phyloP scores from a whole-genome alignment of 192 early-diverging fungal genomes.

The Phycomyces nitens region DNA sequence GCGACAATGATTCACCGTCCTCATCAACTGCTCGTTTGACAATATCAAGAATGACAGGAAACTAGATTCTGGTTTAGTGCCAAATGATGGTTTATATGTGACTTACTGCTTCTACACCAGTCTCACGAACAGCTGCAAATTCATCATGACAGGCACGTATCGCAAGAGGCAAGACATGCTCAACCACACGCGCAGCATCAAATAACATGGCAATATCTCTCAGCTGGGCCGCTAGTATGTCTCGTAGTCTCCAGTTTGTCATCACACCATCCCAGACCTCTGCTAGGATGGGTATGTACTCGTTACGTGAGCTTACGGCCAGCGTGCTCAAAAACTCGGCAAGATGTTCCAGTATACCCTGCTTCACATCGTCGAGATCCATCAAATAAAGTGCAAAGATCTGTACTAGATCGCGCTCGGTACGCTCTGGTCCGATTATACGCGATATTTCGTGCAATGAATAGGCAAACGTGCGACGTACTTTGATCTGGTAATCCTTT shows the following conservation, averaged over 20 bases:
- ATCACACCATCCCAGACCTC: slow-evolving; percentile 68
- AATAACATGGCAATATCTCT: slow-evolving; percentile 59
- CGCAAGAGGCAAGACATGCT: slow-evolving; percentile 63
- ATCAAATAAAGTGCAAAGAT: slow-evolving; percentile 51
- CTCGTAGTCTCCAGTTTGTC: slow-evolving; percentile 69
- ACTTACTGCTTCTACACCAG: slow-evolving; percentile 45
- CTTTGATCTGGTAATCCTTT: slow-evolving; percentile 49
- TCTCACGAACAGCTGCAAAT: slow-evolving; percentile 52
- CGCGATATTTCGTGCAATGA: slow-evolving; percentile 57
- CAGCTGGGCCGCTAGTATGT: slow-evolving; percentile 66
- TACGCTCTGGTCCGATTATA: slow-evolving; percentile 51
- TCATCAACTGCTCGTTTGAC: slow-evolving; percentile 37
- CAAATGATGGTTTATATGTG: too few relatives aligned
- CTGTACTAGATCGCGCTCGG: slow-evolving; percentile 48
- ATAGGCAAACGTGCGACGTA: slow-evolving; percentile 55
- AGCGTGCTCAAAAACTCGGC: slow-evolving; percentile 64
- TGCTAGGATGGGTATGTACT: slow-evolving; percentile 61
- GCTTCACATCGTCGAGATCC: slow-evolving; percentile 64
- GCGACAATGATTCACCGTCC: slow-evolving; percentile 19
- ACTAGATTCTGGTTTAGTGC: too few relatives aligned
- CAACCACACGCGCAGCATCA: slow-evolving; percentile 55
- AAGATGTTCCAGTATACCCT: slow-evolving; percentile 63
- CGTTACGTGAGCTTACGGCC: slow-evolving; percentile 54
- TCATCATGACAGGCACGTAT: slow-evolving; percentile 52
- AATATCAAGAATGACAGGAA: slow-evolving; percentile 41